Percentiles rank a stretch among this genome's conserved stretches.
These are phyloP conservation scores for Paramecium bursaria DNA, from an alignment of 73 alveolate species.

Conservation along the genomic window DNA sequence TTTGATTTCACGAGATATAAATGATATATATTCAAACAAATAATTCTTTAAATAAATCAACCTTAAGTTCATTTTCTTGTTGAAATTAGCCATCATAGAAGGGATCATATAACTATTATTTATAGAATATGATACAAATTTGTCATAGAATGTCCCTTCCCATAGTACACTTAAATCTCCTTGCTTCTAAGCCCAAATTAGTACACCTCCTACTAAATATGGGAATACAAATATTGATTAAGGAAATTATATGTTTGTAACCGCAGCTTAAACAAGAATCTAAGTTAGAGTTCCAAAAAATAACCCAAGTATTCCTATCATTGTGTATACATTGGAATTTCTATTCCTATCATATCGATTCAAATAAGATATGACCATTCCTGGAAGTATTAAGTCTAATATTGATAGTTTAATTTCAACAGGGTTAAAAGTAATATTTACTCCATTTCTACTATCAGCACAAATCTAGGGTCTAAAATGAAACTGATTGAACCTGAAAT, in stretches of 20 bases:
- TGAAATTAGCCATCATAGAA: too few species aligned
- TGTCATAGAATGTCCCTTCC: slow-evolving; percentile 37
- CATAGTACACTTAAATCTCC: slow-evolving; percentile 14
- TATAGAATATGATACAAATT: too few species aligned
- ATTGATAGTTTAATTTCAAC: slow-evolving; percentile 65
- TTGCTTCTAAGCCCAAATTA: slow-evolving; percentile 10
- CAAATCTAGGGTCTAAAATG: slow-evolving; percentile 79
- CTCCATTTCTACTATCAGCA: slow-evolving; percentile 79
- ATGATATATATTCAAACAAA: too few species aligned
- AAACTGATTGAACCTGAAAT: slow-evolving; percentile 86
- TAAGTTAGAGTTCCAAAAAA: background rate
- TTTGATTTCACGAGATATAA: too few species aligned
- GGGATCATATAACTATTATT: too few species aligned
- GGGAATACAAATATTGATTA: slow-evolving; percentile 40
- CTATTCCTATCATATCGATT: slow-evolving; percentile 37
- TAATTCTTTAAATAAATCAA: too few species aligned
- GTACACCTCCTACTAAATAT: background rate
- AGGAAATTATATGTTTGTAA: background rate
- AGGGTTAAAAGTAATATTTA: slow-evolving; percentile 73
- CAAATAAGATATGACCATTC: slow-evolving; percentile 11
- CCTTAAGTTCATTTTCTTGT: too few species aligned
- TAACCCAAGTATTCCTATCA: slow-evolving; percentile 28
- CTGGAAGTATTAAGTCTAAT: slow-evolving; percentile 25
- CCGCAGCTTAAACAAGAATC: background rate
- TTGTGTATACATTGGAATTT: slow-evolving; percentile 4